A percentile compares a stretch with the other conserved stretches of the same genome.
These are phyloP conservation scores for Claviceps arundinis DNA, from an alignment of 2,329 filamentous ascomycete species.

Conservation along the genomic window DNA sequence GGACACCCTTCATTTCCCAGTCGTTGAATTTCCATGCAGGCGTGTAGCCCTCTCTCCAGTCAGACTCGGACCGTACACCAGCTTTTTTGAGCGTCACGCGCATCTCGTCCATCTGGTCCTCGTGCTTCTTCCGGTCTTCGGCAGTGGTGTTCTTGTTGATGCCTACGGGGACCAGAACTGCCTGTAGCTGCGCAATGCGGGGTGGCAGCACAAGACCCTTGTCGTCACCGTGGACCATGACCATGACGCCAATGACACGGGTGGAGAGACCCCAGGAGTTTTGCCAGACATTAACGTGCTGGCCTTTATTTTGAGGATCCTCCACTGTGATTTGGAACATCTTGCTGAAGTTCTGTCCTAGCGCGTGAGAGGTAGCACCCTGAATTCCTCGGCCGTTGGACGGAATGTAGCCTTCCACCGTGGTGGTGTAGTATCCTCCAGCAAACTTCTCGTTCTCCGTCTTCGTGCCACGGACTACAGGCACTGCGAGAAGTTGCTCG, in stretches of 20 bases:
- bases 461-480: conserved; percentile 86
- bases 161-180: conserved; percentile 81
- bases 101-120: conserved; percentile 62
- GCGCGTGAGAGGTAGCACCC: conserved; percentile 83
- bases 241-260: conserved; percentile 95
- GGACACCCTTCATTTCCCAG: conserved; percentile 94
- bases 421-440: conserved; percentile 91
- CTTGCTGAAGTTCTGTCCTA: conserved; percentile 97
- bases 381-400: conserved; percentile 93
- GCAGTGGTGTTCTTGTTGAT: conserved; percentile 77
- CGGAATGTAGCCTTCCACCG: conserved; percentile 92
- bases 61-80: conserved; percentile 65
- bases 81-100: conserved; percentile 54
- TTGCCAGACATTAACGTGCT: conserved; percentile 84
- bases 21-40: conserved; percentile 98
- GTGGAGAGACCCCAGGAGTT: conserved; percentile 99
- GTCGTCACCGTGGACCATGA: conserved; percentile 95
- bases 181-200: conserved; percentile 74
- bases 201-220: conserved; percentile 90
- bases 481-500: conserved; percentile 84
- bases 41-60: conserved; percentile 81
- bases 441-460: conserved; percentile 98
- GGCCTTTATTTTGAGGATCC: conserved; percentile 70
- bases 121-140: conserved; percentile 65
- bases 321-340: conserved; percentile 99